phyloP scores from a whole-genome alignment of 2,329 filamentous ascomycete genomes.

The Pyrenochaeta sp. region DNA sequence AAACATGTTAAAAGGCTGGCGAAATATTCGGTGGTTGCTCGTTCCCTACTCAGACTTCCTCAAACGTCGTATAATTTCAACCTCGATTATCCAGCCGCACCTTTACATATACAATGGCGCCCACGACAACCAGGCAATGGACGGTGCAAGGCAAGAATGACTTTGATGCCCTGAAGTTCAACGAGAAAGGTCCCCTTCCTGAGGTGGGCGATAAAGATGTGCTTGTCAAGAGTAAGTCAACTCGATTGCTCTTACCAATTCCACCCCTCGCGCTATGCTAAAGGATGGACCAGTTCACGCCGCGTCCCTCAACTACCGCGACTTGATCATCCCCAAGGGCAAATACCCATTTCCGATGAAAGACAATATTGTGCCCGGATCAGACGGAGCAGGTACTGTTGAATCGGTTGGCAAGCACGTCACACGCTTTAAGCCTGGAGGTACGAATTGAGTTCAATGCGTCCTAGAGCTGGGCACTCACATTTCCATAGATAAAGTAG shows the following conservation, averaged over 20 bases:
- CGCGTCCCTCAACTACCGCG: constrained; percentile 60
- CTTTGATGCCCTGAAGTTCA: constrained; percentile 69
- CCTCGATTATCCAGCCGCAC: not conserved
- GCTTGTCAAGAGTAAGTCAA: constrained; percentile 66
- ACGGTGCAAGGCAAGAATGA: constrained; percentile 61
- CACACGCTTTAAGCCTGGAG: constrained; percentile 62
- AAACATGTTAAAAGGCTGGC: not conserved
- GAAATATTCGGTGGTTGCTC: not conserved
- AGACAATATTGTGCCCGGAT: constrained; percentile 55
- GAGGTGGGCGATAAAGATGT: constrained; percentile 74
- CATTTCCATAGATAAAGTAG: constrained; percentile 59
- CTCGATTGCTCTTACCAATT: not conserved
- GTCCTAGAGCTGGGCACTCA: constrained; percentile 2
- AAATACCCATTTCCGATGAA: constrained; percentile 55
- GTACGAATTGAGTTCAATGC: constrained; percentile 12
- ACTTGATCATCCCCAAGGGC: constrained; percentile 58
- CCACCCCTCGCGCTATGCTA: constrained; percentile 3
- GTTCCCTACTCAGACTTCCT: not conserved
- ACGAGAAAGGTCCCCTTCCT: constrained; percentile 63
- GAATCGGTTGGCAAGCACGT: constrained; percentile 65
- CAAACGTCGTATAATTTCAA: not conserved
- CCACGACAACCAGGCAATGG: constrained; percentile 65
- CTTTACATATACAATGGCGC: constrained; percentile 40
- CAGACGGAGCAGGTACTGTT: constrained; percentile 63
- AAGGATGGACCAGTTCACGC: constrained; percentile 52